These are phyloP conservation scores for Xylariomycetidae sp. DNA, from an alignment of 2,329 filamentous ascomycete species.

Conservation along the genomic window DNA sequence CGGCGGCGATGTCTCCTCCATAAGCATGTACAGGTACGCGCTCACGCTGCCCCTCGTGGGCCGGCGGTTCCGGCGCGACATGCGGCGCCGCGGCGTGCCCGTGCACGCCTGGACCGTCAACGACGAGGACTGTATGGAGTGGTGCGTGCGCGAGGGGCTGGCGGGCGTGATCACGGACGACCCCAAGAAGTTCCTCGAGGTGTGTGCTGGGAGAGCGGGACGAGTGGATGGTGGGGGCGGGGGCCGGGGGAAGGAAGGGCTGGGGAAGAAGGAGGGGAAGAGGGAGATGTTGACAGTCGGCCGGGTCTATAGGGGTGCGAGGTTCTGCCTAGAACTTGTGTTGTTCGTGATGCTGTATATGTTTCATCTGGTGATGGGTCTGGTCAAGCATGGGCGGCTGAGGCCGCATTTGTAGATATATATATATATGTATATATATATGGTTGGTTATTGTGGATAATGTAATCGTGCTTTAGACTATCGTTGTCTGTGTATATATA, in stretches of 20 bases:
- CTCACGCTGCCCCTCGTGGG: conserved; percentile 67
- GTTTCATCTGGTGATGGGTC: too few species aligned
- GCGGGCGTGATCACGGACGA: conserved; percentile 88
- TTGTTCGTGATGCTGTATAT: too few species aligned
- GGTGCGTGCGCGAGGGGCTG: conserved; percentile 62
- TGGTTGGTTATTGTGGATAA: too few species aligned
- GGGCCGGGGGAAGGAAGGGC: conserved; percentile 1
- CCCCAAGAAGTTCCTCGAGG: conserved; percentile 60
- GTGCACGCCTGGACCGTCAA: conserved; percentile 89
- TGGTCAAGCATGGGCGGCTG: too few species aligned
- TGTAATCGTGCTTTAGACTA: too few species aligned
- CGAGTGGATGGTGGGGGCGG: conserved; percentile 20
- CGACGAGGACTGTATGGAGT: conserved; percentile 71
- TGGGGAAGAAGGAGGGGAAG: conserved; percentile 1
- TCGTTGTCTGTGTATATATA: too few species aligned
- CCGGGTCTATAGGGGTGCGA: too few species aligned
- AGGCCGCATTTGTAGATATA: too few species aligned
- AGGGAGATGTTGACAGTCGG: not conserved
- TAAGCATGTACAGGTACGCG: conserved; percentile 70
- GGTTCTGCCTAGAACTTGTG: too few species aligned
- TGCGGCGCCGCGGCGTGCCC: conserved; percentile 49
- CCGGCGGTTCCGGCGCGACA: conserved; percentile 58
- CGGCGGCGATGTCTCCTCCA: too few species aligned
- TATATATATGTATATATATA: too few species aligned
- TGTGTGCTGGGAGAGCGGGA: conserved; percentile 41